Percentiles rank a stretch among this genome's conserved stretches.
These are phyloP conservation scores for Zymoseptoria passerinii DNA, from an alignment of 2,329 filamentous ascomycete species.

Conservation along the genomic window DNA sequence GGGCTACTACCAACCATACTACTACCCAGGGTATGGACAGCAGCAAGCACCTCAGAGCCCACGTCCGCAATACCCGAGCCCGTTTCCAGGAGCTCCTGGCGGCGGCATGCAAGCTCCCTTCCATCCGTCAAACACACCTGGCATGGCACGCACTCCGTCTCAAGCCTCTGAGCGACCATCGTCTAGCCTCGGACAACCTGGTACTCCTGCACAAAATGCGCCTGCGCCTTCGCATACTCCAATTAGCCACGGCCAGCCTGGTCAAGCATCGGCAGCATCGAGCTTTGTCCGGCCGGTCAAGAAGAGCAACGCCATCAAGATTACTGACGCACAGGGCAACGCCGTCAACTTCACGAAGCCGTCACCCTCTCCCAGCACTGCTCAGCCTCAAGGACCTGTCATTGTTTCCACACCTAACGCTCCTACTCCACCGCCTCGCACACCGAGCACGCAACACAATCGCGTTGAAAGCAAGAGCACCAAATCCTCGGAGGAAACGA, in stretches of 20 bases:
- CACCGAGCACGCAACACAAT: constrained; percentile 57
- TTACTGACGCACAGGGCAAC: constrained; percentile 77
- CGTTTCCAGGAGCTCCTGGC: constrained; percentile 39
- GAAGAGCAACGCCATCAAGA: constrained; percentile 70
- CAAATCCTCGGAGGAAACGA: constrained; percentile 65
- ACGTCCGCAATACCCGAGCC: constrained; percentile 39
- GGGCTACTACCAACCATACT: constrained; percentile 40
- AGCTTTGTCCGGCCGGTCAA: constrained; percentile 55
- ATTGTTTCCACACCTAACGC: constrained; percentile 69
- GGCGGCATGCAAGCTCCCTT: constrained; percentile 47
- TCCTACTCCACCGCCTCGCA: constrained; percentile 63
- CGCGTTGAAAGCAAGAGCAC: constrained; percentile 68
- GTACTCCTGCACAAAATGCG: constrained; percentile 48
- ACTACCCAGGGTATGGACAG: constrained; percentile 47
- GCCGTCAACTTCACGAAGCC: constrained; percentile 57
- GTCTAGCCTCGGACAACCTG: constrained; percentile 54
- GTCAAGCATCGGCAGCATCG: constrained; percentile 26
- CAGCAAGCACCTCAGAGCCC: constrained; percentile 38
- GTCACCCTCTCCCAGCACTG: constrained; percentile 49
- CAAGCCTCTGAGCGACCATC: constrained; percentile 60
- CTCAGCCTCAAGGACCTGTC: constrained; percentile 51
- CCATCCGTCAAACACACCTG: constrained; percentile 43
- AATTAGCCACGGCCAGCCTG: constrained; percentile 10
- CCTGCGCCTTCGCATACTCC: constrained; percentile 44
- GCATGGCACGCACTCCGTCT: constrained; percentile 76